Conservation (phyloP, 2,329 filamentous ascomycete species). For the Pochonia chlamydosporia region DNA sequence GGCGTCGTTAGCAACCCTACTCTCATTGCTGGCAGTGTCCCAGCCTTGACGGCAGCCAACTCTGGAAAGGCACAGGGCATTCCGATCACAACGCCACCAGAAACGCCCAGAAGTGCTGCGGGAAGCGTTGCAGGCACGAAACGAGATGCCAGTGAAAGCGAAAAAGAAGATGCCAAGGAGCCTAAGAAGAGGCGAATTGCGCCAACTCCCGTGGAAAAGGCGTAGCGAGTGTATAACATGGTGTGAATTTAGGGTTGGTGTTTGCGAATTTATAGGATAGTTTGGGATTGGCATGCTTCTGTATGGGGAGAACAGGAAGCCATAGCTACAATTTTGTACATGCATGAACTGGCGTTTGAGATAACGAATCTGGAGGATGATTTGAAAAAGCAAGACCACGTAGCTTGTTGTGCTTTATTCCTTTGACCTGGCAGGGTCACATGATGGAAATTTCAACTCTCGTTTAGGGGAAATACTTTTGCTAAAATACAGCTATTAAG, state of each 20-base stretch:
- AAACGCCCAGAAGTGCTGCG: conserved; percentile 60
- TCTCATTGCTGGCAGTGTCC: conserved; percentile 70
- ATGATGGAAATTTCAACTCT: not conserved
- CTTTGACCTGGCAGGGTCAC: too few species aligned
- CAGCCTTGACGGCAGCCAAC: conserved; percentile 68
- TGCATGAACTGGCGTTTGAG: conserved; percentile 24
- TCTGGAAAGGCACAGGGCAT: conserved; percentile 58
- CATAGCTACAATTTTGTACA: conserved; percentile 13
- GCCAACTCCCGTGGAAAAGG: conserved; percentile 50
- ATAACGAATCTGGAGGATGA: conserved; percentile 10
- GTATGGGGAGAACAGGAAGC: not conserved
- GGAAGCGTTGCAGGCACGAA: conserved; percentile 39
- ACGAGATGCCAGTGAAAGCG: conserved; percentile 50
- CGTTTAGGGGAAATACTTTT: not conserved
- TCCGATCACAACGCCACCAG: conserved; percentile 82
- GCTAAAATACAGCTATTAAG: too few species aligned
- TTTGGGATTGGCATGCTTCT: not conserved
- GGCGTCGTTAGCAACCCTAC: conserved; percentile 70
- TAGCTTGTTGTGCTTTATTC: too few species aligned
- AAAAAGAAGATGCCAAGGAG: conserved; percentile 46
- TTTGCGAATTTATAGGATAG: not conserved
- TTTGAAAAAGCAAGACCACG: too few species aligned
- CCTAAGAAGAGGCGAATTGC: conserved; percentile 67
- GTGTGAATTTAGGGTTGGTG: not conserved
- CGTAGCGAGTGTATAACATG: not conserved